Conservation (phyloP, 2,329 filamentous ascomycete genomes). For the Xylaria arbuscula region DNA sequence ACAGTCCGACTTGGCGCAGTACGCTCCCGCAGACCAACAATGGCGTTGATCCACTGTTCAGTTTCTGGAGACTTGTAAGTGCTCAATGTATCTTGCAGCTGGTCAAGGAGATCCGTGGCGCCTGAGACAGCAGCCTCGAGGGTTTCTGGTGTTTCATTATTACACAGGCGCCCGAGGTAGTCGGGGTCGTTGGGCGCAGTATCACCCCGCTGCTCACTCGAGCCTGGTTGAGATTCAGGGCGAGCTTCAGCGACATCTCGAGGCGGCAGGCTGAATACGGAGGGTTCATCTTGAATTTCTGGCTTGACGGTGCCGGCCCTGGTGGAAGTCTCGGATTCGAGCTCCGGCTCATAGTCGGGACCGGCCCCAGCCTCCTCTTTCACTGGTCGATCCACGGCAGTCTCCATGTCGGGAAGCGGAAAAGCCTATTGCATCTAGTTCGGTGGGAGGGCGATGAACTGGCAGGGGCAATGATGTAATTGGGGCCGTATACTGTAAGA, state of each 20-base stretch:
- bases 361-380: conserved; percentile 12
- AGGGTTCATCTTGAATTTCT: conserved; percentile 20
- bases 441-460: not conserved
- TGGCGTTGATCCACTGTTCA: conserved; percentile 53
- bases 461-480: not conserved
- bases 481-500: not conserved
- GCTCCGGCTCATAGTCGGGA: not conserved
- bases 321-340: not conserved
- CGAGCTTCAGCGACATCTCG: not conserved
- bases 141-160: conserved; percentile 27
- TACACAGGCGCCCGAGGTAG: conserved; percentile 41
- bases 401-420: conserved; percentile 15
- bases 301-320: conserved; percentile 21
- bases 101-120: conserved; percentile 36
- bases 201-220: conserved; percentile 2
- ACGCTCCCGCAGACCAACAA: conserved; percentile 55
- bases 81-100: conserved; percentile 34
- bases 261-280: conserved; percentile 11
- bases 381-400: not conserved
- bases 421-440: conserved; percentile 1
- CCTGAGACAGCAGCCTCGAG: conserved; percentile 43
- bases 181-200: conserved; percentile 14
- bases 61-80: conserved; percentile 19
- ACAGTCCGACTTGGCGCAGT: conserved; percentile 55
- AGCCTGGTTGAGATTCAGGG: conserved; percentile 5